Base-by-base conservation (phyloP, 2,329 filamentous ascomycete genomes). In the Pezicula neosporulosa region DNA sequence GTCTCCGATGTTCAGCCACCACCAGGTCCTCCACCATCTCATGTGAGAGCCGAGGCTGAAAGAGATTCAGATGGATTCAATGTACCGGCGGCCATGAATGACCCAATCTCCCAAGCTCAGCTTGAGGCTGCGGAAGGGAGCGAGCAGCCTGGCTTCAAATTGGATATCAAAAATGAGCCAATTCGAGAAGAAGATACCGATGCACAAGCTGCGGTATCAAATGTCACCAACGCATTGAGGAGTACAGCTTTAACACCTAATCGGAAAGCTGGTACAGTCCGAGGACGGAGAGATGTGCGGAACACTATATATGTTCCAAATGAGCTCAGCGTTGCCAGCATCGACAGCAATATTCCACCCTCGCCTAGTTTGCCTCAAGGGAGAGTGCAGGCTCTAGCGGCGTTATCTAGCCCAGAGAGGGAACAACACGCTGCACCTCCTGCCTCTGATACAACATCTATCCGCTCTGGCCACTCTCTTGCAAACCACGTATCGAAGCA, bases 261-360 rank as follows among this genome's bases (percentile, higher is more conserved):
- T 51, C 82, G 87, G 24, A 87, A 84, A 62, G 74, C 81, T 13
- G 87, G 89, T 43, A 97, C 91, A 13, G 76, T 96, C 15, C 83
- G 94, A 59, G 94, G 94, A 47, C 87, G 94, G 54, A 82, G 94
- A 65, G 93, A 97, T 67, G 90, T 95, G 56, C 83, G 93, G 53
- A 96, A 96, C 69, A 97, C 92, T 1, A 85, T 96, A 49, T 93
- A 94, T 64, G 78, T 92, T 38, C 62, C 70, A 10, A 61, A 56
- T 19, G 59, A 60, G 8, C 55, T 64, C 16, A 60, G 63, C 10
- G 56, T 59, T 19, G 36, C 46, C 19, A 49, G 38, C 13, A 30
- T 51, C 4, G 59, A 63, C 15, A 55, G 44, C 45, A 47, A 53
- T 44, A 43, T 60, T 18, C 64, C 64, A 44, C 60, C 62, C 18